phyloP scores from a whole-genome alignment of 177 flowering plant genomes.

The Telopea speciosissima region DNA sequence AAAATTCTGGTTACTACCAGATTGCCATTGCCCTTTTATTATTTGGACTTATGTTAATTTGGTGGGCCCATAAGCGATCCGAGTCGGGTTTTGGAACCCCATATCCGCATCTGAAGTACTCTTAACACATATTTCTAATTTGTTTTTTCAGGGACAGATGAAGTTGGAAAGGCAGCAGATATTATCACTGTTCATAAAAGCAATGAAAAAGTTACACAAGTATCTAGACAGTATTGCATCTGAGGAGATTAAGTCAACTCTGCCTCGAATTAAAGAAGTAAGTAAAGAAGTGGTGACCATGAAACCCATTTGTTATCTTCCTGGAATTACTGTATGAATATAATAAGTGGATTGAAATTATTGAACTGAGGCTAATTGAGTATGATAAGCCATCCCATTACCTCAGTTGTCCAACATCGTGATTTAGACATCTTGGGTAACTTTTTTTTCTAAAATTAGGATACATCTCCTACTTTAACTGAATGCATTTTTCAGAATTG shows the following conservation, averaged over 20 bases:
- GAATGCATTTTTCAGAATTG: not conserved
- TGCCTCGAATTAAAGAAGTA: constrained; percentile 68
- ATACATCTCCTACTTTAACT: not conserved
- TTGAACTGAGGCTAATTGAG: not conserved
- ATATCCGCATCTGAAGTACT: too few relatives aligned
- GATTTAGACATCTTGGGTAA: not conserved
- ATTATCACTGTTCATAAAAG: constrained; percentile 53
- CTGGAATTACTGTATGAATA: not conserved
- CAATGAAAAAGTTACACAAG: constrained; percentile 68
- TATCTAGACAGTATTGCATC: constrained; percentile 46
- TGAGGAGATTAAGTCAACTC: constrained; percentile 53
- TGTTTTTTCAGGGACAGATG: constrained; percentile 52
- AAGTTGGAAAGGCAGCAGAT: constrained; percentile 67
- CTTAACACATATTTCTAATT: not conserved
- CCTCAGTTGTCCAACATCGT: not conserved
- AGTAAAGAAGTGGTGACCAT: constrained; percentile 10
- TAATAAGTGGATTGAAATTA: not conserved
- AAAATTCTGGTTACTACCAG: too few relatives aligned
- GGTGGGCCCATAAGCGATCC: too few relatives aligned
- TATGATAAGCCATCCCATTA: not conserved
- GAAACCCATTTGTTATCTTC: not conserved
- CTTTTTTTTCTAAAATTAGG: not conserved
- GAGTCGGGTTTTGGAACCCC: too few relatives aligned
- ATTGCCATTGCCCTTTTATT: too few relatives aligned
- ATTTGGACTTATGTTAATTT: too few relatives aligned